Evolutionary conservation across 768 basidiomycete genomes (phyloP).

Genomic region (Trametes cinnabarina): DNA sequence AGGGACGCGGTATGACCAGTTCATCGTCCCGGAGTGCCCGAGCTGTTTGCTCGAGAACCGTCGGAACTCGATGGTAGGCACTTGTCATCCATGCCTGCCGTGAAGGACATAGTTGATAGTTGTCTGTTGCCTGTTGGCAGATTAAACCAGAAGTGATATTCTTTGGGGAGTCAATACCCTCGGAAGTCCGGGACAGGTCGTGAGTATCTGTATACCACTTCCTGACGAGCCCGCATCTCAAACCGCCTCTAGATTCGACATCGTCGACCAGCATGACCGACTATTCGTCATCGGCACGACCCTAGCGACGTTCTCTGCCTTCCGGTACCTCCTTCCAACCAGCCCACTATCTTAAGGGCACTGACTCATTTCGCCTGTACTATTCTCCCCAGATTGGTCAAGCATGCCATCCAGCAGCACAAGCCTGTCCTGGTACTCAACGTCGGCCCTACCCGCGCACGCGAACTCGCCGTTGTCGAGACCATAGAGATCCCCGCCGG

Average conservation of each 20-base stretch:
- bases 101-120: too few relatives aligned
- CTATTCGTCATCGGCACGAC: constrained; percentile 87
- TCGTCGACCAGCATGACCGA: constrained; percentile 59
- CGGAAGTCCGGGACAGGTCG: constrained; percentile 67
- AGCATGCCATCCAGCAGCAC: constrained; percentile 67
- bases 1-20: constrained; percentile 72
- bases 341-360: neutral
- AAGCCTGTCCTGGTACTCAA: constrained; percentile 85
- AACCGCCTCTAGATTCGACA: constrained; percentile 44
- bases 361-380: too few relatives aligned
- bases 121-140: constrained; percentile 40
- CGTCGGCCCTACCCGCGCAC: constrained; percentile 85
- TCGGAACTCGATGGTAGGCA: constrained; percentile 55
- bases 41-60: constrained; percentile 59
- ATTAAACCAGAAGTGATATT: constrained; percentile 83
- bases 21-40: constrained; percentile 77
- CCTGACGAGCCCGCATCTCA: neutral
- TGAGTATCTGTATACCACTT: constrained; percentile 35
- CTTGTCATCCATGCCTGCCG: too few relatives aligned
- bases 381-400: constrained; percentile 56
- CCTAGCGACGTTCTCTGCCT: constrained; percentile 91
- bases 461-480: constrained; percentile 62
- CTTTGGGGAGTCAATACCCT: constrained; percentile 85
- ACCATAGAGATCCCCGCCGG: constrained; percentile 81
- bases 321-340: constrained; percentile 60